These are phyloP conservation scores for Apiospora aurea DNA, from an alignment of 2,329 filamentous ascomycete genomes.

Conservation along the genomic window DNA sequence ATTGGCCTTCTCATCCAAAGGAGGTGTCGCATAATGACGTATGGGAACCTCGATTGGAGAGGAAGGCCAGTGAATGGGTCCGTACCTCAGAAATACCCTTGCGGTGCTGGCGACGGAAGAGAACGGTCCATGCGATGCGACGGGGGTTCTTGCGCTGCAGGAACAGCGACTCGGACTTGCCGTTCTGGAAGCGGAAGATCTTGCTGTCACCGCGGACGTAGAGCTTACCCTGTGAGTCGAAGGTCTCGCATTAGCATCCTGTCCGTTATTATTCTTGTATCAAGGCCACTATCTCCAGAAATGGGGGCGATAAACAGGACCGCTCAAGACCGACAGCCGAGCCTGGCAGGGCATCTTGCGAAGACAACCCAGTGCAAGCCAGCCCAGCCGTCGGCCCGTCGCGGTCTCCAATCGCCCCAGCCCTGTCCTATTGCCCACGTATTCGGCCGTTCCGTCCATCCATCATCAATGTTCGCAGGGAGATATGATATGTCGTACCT, in stretches of 20 bases:
- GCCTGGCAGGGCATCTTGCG: background rate
- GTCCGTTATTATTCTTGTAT: constrained; percentile 35
- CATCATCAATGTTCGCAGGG: constrained; percentile 18
- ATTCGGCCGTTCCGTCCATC: constrained; percentile 11
- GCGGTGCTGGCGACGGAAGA: constrained; percentile 98
- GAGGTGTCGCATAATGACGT: constrained; percentile 8
- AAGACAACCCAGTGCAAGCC: constrained; percentile 1
- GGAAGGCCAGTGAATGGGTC: constrained; percentile 17
- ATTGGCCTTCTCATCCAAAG: background rate
- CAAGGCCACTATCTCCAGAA: background rate
- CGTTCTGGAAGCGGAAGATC: constrained; percentile 99
- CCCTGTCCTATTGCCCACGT: background rate
- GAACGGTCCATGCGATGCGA: constrained; percentile 97
- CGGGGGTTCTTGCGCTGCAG: constrained; percentile 99
- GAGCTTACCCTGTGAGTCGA: constrained; percentile 84
- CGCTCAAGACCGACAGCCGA: background rate
- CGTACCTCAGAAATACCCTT: constrained; percentile 99
- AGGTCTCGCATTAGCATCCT: constrained; percentile 28
- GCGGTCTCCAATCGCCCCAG: constrained; percentile 3
- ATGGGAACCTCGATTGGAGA: background rate
- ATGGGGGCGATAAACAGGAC: background rate
- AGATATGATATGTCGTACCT: constrained; percentile 55
- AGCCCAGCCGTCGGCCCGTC: background rate
- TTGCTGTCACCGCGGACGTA: constrained; percentile 99
- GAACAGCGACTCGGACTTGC: constrained; percentile 99